Percentiles rank a stretch among this genome's conserved stretches.
Conservation (phyloP, 202 grass and related monocot species). For the Digitaria exilis region DNA sequence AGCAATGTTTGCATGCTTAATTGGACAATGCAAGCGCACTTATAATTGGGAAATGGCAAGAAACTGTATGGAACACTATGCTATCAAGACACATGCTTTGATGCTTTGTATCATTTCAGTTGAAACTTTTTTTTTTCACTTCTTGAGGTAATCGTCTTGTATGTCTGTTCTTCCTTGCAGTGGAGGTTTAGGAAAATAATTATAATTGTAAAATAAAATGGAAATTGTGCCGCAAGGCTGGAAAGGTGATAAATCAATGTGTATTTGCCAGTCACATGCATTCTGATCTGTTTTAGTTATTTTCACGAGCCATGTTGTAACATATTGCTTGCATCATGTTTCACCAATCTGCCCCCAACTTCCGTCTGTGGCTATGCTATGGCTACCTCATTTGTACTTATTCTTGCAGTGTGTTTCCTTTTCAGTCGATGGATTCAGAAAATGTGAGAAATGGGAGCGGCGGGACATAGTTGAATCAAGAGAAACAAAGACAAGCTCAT, state of each 20-base stretch:
- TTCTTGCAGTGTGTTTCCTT: slow-evolving; percentile 18
- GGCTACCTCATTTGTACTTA: not conserved
- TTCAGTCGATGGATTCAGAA: slow-evolving; percentile 72
- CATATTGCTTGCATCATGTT: not conserved
- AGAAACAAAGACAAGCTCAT: slow-evolving; percentile 65
- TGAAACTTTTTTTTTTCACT: slow-evolving; percentile 5
- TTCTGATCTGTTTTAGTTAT: not conserved
- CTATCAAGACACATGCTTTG: not conserved
- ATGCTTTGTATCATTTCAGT: not conserved
- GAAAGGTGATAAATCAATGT: not conserved
- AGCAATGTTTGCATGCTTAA: not conserved
- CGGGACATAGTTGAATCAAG: slow-evolving; percentile 47
- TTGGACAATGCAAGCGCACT: not conserved
- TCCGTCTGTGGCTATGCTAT: not conserved
- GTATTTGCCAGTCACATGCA: not conserved
- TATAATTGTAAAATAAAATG: too few species aligned
- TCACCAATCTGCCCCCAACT: not conserved
- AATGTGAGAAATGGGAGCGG: slow-evolving; percentile 84
- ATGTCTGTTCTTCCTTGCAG: not conserved
- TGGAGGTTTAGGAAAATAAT: not conserved
- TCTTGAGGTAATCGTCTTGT: not conserved
- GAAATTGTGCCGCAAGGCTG: not conserved
- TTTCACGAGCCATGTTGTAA: not conserved
- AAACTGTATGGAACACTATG: not conserved
- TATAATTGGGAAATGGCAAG: not conserved